Evolutionary conservation across 2,329 filamentous ascomycete genomes (phyloP).

Genomic region (Botryotinia narcissicola): DNA sequence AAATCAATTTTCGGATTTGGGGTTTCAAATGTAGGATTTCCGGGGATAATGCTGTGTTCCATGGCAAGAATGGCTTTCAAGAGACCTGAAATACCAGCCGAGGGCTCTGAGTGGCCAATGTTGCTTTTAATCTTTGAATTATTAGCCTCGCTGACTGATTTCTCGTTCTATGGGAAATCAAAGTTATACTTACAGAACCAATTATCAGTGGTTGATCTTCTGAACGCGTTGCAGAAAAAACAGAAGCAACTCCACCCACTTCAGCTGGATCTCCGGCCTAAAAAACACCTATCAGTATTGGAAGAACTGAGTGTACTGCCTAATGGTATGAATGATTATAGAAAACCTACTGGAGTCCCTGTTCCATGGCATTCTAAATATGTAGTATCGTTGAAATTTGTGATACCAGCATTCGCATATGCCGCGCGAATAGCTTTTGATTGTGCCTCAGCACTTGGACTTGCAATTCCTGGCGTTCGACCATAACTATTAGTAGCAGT

Average conservation of each 20-base stretch:
- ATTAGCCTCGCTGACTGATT: too few relatives aligned
- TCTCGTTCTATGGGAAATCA: too few relatives aligned
- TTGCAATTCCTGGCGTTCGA: conserved; percentile 5
- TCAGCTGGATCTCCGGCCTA: conserved; percentile 5
- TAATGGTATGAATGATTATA: neutral
- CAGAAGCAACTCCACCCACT: conserved; percentile 1
- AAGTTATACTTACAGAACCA: neutral
- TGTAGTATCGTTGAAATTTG: neutral
- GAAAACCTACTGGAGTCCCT: neutral
- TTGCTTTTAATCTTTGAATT: neutral
- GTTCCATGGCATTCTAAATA: neutral
- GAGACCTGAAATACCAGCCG: conserved; percentile 39
- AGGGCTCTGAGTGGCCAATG: conserved; percentile 20
- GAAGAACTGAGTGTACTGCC: too few relatives aligned
- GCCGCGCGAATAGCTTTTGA: conserved; percentile 2
- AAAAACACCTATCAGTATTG: too few relatives aligned
- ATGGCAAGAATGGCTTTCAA: conserved; percentile 44
- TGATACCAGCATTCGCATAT: conserved; percentile 12
- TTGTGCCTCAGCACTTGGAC: conserved; percentile 13
- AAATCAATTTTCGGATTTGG: conserved; percentile 36
- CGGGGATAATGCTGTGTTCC: conserved; percentile 43
- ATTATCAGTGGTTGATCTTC: neutral
- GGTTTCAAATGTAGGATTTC: conserved; percentile 43
- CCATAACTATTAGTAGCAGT: conserved; percentile 6
- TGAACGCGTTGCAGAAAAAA: neutral